Evolutionary conservation across 371 early-diverging fungal genomes (phyloP), one percentile per base, ranked within the genome.

Genomic region (Mortierella sp.): DNA sequence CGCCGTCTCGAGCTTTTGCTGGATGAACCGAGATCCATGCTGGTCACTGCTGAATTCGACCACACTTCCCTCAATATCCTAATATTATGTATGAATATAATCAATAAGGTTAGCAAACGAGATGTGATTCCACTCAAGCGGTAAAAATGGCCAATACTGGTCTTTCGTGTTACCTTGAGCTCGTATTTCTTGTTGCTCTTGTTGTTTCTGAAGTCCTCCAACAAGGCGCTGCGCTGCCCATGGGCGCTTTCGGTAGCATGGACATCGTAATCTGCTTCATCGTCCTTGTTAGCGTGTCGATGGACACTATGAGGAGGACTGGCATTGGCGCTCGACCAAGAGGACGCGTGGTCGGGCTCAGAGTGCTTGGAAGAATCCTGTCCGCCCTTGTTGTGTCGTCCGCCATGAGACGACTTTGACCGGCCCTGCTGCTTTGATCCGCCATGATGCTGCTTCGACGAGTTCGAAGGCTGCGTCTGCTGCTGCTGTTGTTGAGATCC

Each of bases 11-110:
- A 99, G 91, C 84, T 97, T 98, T 86, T 99, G 99, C 90, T 99
- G 99, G 85, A 99, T 99, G 83, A 99, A 99, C 48, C 99, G 94
- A 50, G 99, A 98, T 0, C 99, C 99, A 82, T 99, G 99, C 88
- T 99, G 99, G 91, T 99, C 99, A 76, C 98, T 97, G 82, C 98
- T 97, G 77, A 99, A 99, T 85, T 98, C 99, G 28, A 98, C 98
- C 84, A 98, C 95, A 88, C 95, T 94, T n/a, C 95, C 96, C 57
- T 92, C 92, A 90, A 99, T 97, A 84, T 99, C 99, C 93, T 93
- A 83, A n/a, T 31, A 34, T 28, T 14, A 19, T 63, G 1, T 31
- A 31, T 28, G 7, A 7, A 1, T 5, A 38, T 38, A 38, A 38
- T 5, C 42, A 38, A 38, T 38, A 38, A 5, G 42, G 42, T 38